Percentiles rank a stretch among this genome's conserved stretches.
phyloP scores from a whole-genome alignment of 345 rosid species.

The Ceriops tagal region DNA sequence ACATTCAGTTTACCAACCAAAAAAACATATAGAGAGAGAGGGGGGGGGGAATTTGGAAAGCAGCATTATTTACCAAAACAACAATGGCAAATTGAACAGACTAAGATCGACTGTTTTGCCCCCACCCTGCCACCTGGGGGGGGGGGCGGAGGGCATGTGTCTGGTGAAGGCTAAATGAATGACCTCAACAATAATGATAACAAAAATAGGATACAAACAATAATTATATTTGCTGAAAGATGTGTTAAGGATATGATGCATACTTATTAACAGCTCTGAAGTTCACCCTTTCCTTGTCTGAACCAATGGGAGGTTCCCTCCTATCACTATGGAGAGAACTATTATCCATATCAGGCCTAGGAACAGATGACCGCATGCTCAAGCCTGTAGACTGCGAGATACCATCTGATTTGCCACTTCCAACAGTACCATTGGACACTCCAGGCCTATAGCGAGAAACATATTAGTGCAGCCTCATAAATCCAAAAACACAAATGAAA shows the following conservation, averaged over 20 bases:
- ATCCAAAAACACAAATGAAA: constrained; percentile 18
- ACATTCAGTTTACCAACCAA: too few species aligned
- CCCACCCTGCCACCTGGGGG: too few species aligned
- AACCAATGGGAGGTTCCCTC: constrained; percentile 69
- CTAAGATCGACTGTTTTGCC: too few species aligned
- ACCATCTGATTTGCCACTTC: constrained; percentile 68
- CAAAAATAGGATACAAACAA: not conserved
- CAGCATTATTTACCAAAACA: too few species aligned
- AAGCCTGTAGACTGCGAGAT: constrained; percentile 53
- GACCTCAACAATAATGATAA: not conserved
- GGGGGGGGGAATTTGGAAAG: too few species aligned
- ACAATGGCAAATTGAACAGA: too few species aligned
- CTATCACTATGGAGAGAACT: constrained; percentile 55
- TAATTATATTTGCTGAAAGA: not conserved
- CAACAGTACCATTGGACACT: constrained; percentile 56
- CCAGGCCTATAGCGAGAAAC: constrained; percentile 56
- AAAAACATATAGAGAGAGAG: too few species aligned
- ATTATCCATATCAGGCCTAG: constrained; percentile 64
- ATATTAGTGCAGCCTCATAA: constrained; percentile 17
- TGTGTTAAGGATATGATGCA: constrained; percentile 22
- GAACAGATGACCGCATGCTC: constrained; percentile 53
- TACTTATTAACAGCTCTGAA: constrained; percentile 77
- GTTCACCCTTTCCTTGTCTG: constrained; percentile 77
- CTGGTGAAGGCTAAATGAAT: not conserved
- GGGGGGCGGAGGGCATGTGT: too few species aligned